These are phyloP conservation scores for Saccharum officinarum DNA, from an alignment of 176 grass and related monocot genomes.

Conservation along the genomic window DNA sequence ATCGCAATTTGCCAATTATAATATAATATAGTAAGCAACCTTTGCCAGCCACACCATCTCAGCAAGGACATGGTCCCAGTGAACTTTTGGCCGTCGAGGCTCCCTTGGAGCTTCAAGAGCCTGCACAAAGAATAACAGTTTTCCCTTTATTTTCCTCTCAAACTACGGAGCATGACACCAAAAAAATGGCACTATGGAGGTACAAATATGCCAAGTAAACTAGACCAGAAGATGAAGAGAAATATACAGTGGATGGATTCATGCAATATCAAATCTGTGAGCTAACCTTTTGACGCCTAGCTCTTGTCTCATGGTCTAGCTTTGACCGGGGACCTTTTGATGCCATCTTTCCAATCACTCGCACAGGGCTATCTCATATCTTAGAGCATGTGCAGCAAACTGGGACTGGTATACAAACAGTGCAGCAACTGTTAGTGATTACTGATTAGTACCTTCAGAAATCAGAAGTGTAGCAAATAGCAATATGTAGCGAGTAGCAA, in stretches of 20 bases:
- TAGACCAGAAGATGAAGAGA: conserved; percentile 9
- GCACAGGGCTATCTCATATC: conserved; percentile 26
- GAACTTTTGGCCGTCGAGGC: conserved; percentile 82
- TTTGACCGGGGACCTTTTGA: conserved; percentile 95
- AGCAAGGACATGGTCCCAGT: conserved; percentile 96
- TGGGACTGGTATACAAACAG: conserved; percentile 25
- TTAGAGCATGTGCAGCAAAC: conserved; percentile 26
- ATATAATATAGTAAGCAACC: conserved; percentile 45
- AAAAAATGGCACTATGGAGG: conserved; percentile 20
- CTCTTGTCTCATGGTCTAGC: conserved; percentile 90
- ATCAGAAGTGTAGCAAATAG: neutral
- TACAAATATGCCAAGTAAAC: conserved; percentile 15
- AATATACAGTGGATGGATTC: neutral
- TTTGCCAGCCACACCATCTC: conserved; percentile 97
- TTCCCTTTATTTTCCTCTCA: neutral
- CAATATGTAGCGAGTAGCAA: neutral
- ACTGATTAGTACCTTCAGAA: conserved; percentile 21
- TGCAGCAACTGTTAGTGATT: neutral
- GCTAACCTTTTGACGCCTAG: conserved; percentile 94
- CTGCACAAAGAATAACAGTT: conserved; percentile 36
- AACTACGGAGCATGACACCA: neutral
- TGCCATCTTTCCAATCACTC: conserved; percentile 71
- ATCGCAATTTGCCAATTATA: conserved; percentile 2
- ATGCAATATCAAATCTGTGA: conserved; percentile 34
- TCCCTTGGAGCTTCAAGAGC: conserved; percentile 90